Conservation (phyloP, 2,329 filamentous ascomycete genomes). For the Colletotrichum sidae region DNA sequence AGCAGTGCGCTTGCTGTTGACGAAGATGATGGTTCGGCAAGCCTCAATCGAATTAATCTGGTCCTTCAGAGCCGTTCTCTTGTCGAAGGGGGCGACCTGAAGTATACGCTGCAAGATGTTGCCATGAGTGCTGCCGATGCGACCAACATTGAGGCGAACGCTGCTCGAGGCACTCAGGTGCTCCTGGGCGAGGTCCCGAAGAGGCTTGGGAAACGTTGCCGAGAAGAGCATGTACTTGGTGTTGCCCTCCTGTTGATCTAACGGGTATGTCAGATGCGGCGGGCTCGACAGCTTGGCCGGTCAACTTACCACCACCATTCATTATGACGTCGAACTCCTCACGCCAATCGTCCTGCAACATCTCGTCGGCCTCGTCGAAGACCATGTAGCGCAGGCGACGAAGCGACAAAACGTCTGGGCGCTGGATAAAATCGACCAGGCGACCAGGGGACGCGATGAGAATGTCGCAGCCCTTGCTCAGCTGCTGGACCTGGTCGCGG, state of each 20-base stretch:
- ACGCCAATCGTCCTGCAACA: slow-evolving; percentile 84
- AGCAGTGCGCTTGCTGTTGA: slow-evolving; percentile 81
- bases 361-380: slow-evolving; percentile 95
- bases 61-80: slow-evolving; percentile 78
- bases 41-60: slow-evolving; percentile 78
- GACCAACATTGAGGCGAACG: slow-evolving; percentile 86
- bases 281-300: background rate
- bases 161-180: slow-evolving; percentile 77
- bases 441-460: slow-evolving; percentile 91
- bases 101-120: slow-evolving; percentile 87
- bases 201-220: slow-evolving; percentile 87
- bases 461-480: slow-evolving; percentile 88
- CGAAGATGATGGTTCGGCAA: slow-evolving; percentile 87
- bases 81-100: slow-evolving; percentile 72
- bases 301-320: slow-evolving; percentile 77
- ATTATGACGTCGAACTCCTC: slow-evolving; percentile 81
- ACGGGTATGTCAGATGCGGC: slow-evolving; percentile 43
- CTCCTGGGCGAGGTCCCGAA: slow-evolving; percentile 80
- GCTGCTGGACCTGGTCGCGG: slow-evolving; percentile 76
- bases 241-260: slow-evolving; percentile 79
- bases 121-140: slow-evolving; percentile 82
- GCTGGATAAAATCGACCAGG: slow-evolving; percentile 84
- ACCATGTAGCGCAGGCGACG: slow-evolving; percentile 83
- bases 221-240: slow-evolving; percentile 87
- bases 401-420: slow-evolving; percentile 75